These are phyloP conservation scores for Leavenworthia alabamica DNA, from an alignment of 345 rosid species.

Conservation along the genomic window DNA sequence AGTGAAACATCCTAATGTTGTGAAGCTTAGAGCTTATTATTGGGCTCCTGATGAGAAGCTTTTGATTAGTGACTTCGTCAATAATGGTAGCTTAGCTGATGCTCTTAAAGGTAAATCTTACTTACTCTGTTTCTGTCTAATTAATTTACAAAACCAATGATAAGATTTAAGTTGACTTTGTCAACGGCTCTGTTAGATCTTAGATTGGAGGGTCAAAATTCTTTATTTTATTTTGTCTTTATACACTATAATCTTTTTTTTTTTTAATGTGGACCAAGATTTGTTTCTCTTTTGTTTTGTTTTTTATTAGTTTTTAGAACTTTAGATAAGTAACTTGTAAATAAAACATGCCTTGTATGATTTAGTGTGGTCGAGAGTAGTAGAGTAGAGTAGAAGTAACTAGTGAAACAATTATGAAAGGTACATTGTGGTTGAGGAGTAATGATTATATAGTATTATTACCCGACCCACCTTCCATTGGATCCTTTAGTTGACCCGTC, in stretches of 20 bases:
- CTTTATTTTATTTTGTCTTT: background rate
- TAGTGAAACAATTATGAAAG: conserved; percentile 1
- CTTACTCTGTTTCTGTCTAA: background rate
- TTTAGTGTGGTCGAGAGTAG: background rate
- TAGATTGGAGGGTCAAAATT: conserved; percentile 21
- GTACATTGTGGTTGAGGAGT: conserved; percentile 15
- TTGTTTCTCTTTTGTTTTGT: conserved; percentile 11
- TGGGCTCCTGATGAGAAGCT: conserved; percentile 99
- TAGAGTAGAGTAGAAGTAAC: conserved; percentile 8
- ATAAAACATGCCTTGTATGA: background rate
- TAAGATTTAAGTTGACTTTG: conserved; percentile 4
- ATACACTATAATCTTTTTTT: background rate
- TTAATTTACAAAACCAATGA: background rate
- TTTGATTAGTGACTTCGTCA: conserved; percentile 77
- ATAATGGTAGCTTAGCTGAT: conserved; percentile 78
- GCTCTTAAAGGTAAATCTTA: conserved; percentile 63
- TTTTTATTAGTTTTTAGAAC: background rate
- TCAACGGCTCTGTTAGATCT: conserved; percentile 9
- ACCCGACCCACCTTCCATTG: conserved; percentile 9
- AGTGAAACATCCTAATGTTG: conserved; percentile 92
- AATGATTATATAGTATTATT: conserved; percentile 13
- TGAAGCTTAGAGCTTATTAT: conserved; percentile 85
- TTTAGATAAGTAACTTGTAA: background rate
- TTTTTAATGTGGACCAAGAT: background rate
- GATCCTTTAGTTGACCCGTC: conserved; percentile 16